These are phyloP conservation scores for Eragrostis nindensis DNA, from an alignment of 176 grass and related monocot species.

Conservation along the genomic window DNA sequence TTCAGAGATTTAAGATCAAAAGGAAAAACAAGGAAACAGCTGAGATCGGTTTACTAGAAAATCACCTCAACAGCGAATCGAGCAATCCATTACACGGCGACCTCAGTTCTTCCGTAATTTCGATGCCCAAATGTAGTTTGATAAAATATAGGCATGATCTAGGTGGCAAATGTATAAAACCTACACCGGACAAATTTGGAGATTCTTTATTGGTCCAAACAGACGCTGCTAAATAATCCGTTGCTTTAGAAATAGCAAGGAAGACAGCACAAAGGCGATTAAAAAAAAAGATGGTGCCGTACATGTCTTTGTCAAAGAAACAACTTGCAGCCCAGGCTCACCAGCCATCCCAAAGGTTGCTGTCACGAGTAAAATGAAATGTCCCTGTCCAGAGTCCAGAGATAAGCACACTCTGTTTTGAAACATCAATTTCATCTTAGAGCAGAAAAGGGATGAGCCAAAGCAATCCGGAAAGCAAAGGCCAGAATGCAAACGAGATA, in stretches of 20 bases:
- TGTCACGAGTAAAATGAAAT: constrained; percentile 5
- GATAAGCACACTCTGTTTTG: neutral
- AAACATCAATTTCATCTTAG: neutral
- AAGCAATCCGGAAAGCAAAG: neutral
- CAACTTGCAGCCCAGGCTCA: constrained; percentile 2
- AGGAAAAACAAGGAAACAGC: too few species aligned
- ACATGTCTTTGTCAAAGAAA: constrained; percentile 36
- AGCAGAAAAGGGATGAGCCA: constrained; percentile 6
- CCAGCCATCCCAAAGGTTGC: neutral
- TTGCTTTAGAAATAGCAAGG: neutral
- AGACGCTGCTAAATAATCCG: neutral
- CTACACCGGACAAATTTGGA: neutral
- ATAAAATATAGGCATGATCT: neutral
- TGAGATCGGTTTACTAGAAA: too few species aligned
- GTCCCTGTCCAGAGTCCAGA: neutral
- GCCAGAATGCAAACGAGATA: neutral
- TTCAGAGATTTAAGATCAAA: neutral
- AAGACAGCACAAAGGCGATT: neutral
- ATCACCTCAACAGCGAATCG: too few species aligned
- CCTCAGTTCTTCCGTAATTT: neutral
- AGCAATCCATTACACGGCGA: too few species aligned
- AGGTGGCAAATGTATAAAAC: constrained; percentile 10
- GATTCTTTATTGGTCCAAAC: neutral
- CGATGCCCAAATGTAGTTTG: neutral
- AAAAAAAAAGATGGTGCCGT: neutral